phyloP scores from a whole-genome alignment of 768 basidiomycete species.

The Infundibulicybe gibba region DNA sequence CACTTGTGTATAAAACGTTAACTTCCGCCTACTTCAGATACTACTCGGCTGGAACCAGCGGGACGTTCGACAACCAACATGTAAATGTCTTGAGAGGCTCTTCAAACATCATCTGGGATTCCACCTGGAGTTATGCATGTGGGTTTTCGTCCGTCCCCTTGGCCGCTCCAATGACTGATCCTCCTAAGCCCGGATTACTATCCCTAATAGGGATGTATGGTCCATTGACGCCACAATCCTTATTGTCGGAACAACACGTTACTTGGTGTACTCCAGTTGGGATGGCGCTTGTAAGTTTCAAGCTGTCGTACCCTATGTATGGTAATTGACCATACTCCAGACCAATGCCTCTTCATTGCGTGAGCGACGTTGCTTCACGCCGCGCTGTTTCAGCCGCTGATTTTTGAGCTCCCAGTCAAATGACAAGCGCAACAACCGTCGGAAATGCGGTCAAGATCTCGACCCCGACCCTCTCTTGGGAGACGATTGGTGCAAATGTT shows the following conservation, averaged over 20 bases:
- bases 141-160: not conserved
- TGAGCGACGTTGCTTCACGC: constrained; percentile 1
- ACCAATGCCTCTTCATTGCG: constrained; percentile 30
- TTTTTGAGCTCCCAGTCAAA: constrained; percentile 12
- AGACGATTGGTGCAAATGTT: constrained; percentile 25
- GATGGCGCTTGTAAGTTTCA: constrained; percentile 22
- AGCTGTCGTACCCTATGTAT: not conserved
- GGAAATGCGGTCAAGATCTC: constrained; percentile 28
- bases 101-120: constrained; percentile 27
- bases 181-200: constrained; percentile 19
- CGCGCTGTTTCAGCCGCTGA: not conserved
- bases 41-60: constrained; percentile 25
- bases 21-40: constrained; percentile 14
- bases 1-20: not conserved
- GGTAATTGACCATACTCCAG: constrained; percentile 8
- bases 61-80: constrained; percentile 27
- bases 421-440: constrained; percentile 25
- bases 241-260: constrained; percentile 15
- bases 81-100: constrained; percentile 26
- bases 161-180: not conserved
- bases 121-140: constrained; percentile 27
- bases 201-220: constrained; percentile 30
- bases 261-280: constrained; percentile 29
- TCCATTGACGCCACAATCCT: constrained; percentile 29
- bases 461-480: constrained; percentile 27